Conservation (phyloP, 768 basidiomycete genomes). For the Phaffia tasmanica region DNA sequence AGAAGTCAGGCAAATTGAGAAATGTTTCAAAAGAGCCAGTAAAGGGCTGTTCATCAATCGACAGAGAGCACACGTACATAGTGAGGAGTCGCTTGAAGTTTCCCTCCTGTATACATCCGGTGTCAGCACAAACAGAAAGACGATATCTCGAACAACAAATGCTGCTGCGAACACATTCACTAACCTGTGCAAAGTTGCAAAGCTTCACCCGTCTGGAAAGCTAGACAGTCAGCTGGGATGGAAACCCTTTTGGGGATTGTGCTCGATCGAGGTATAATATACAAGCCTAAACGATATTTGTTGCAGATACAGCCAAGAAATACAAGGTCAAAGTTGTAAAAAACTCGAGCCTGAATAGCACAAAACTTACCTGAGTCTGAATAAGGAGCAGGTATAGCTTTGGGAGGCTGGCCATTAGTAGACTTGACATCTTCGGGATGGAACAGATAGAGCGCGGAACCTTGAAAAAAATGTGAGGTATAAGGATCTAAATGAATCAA, state of each 20-base stretch:
- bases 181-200: slow-evolving; percentile 66
- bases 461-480: slow-evolving; percentile 14
- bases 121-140: not conserved
- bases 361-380: slow-evolving; percentile 44
- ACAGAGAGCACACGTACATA: slow-evolving; percentile 53
- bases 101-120: slow-evolving; percentile 41
- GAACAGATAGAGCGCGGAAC: slow-evolving; percentile 66
- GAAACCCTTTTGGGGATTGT: slow-evolving; percentile 59
- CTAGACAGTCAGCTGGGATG: slow-evolving; percentile 69
- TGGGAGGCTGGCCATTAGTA: slow-evolving; percentile 35
- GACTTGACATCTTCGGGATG: slow-evolving; percentile 37
- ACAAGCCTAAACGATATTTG: slow-evolving; percentile 49
- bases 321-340: no score
- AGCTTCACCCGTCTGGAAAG: slow-evolving; percentile 96
- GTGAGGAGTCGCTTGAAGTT: slow-evolving; percentile 83
- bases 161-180: not conserved
- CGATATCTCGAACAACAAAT: not conserved
- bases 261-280: slow-evolving; percentile 76
- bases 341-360: no score
- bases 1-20: slow-evolving; percentile 30
- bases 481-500: not conserved
- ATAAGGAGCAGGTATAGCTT: slow-evolving; percentile 55
- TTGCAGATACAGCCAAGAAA: no score
- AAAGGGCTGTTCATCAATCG: slow-evolving; percentile 55
- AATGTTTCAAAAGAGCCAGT: no score